These are phyloP conservation scores for Coprinopsis sp. DNA, from an alignment of 768 basidiomycete genomes.

Conservation along the genomic window DNA sequence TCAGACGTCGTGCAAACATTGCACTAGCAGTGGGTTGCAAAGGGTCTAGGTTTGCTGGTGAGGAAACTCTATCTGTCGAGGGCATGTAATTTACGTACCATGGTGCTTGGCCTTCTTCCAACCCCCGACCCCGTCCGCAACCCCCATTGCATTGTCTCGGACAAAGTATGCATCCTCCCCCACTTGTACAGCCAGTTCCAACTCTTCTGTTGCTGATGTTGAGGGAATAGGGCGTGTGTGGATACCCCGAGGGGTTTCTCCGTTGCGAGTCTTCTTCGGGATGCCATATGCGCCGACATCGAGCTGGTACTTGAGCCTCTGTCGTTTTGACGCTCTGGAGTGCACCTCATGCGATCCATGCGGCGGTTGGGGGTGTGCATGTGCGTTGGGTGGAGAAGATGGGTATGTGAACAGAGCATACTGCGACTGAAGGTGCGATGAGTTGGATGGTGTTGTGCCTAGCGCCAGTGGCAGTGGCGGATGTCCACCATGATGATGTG, in stretches of 20 bases:
- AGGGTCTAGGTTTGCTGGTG: conserved; percentile 12
- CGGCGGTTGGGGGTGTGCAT: conserved; percentile 4
- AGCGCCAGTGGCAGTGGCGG: conserved; percentile 9
- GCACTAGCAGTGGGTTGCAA: conserved; percentile 35
- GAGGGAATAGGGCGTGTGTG: conserved; percentile 17
- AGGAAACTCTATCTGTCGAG: conserved; percentile 1
- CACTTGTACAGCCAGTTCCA: conserved; percentile 64
- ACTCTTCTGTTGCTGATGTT: conserved; percentile 27
- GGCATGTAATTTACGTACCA: conserved; percentile 1
- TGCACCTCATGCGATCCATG: conserved; percentile 6
- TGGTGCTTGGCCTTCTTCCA: conserved; percentile 50
- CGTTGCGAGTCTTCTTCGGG: conserved; percentile 48
- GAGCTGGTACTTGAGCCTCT: conserved; percentile 40
- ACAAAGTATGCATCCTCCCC: conserved; percentile 93
- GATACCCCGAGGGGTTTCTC: conserved; percentile 15
- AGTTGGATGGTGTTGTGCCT: conserved; percentile 11
- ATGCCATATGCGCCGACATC: conserved; percentile 85
- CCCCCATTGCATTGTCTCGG: conserved; percentile 80
- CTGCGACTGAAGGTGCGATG: conserved; percentile 11
- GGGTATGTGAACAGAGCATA: conserved; percentile 12
- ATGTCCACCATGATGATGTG: conserved; percentile 10
- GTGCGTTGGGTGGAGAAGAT: conserved; percentile 7
- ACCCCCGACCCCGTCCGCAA: conserved; percentile 94
- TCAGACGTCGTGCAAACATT: conserved; percentile 71
- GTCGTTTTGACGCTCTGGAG: conserved; percentile 17